Evolutionary conservation across 148 eudicot species (phyloP), one percentile per base, ranked within the genome.

Genomic region (Rhododendron mucronatum): DNA sequence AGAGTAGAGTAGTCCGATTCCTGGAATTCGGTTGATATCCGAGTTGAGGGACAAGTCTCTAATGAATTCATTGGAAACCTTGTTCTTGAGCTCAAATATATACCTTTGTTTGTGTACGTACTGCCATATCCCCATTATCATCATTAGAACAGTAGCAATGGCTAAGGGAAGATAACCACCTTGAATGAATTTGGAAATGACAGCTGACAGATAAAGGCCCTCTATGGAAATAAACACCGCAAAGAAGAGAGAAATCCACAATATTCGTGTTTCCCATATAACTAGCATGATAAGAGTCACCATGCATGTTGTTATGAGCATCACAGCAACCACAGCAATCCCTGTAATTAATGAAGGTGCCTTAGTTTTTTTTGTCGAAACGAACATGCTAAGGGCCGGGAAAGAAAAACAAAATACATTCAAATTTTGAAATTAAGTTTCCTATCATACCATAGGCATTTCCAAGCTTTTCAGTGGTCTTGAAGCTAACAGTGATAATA

Each of bases 381-480:
- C 7, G 0, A 37, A 28, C 20, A 15, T 73, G 18, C 41, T 73
- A 28, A 80, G 26, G 26, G 47, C 41, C 6, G 41, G 41, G 48
- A 44, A 9, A 44, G 14, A 8, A 78, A 21, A 78, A 21, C 16
- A 41, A 78, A 78, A 44, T 3, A 45, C 16, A 5, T 14, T 74
- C 45, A 78, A 23, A 78, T 39, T 39, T 39, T 39, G 41, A 39
- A 39, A 39, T 39, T 13, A 9, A 37, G 8, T 39, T 18, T 75
- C 8, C 23, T 0, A 71, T 3, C 39, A 30, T 88, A 94, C 98
- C 99, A 69, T 92, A 95, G 23, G 99, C 99, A 88, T 96, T 88
- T 21, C 96, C 98, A 69, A 96, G 81, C 59, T 89, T 91, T 33
- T 86, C 90, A 9, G 98, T 94, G 88, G 91, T 91, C 67, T 89